These are phyloP conservation scores for Lotmaria passim DNA, from an alignment of 208 protist genomes.

Conservation along the genomic window DNA sequence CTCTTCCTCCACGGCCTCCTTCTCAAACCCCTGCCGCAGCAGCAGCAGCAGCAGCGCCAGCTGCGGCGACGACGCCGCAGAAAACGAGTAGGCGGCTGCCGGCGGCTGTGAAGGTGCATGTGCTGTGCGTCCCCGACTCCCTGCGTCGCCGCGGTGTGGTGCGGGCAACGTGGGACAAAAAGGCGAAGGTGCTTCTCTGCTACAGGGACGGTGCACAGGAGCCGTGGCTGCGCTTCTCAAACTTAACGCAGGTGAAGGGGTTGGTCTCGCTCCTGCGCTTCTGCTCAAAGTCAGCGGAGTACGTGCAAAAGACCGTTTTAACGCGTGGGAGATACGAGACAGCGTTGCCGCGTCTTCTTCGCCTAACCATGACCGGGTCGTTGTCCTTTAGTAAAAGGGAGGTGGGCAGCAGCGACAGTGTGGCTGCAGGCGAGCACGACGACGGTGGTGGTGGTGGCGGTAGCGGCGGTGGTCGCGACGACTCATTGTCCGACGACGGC, in stretches of 20 bases:
- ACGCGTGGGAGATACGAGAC: background rate
- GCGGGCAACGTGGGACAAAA: conserved; percentile 15
- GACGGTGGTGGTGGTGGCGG: background rate
- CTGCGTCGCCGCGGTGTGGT: conserved; percentile 7
- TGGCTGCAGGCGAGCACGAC: no score
- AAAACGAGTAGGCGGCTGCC: background rate
- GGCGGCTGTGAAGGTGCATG: background rate
- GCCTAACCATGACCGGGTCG: background rate
- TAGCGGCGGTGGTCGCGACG: background rate
- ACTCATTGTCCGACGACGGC: background rate
- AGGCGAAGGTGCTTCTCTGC: conserved; percentile 6
- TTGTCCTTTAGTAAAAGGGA: no score
- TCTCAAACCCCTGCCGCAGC: no score
- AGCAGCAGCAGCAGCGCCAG: background rate
- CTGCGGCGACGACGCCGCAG: background rate
- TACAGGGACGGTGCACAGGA: background rate
- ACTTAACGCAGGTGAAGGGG: conserved; percentile 11
- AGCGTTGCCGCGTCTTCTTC: background rate
- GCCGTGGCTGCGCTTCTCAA: conserved; percentile 10
- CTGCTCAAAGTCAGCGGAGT: conserved; percentile 9
- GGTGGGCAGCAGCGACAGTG: no score
- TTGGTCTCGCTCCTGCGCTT: conserved; percentile 24
- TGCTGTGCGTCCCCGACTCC: conserved; percentile 21
- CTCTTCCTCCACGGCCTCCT: no score
- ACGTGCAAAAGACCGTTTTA: background rate